Base-by-base conservation (phyloP, 805 yeast species). In the Saccharomyces kudriavzevii region DNA sequence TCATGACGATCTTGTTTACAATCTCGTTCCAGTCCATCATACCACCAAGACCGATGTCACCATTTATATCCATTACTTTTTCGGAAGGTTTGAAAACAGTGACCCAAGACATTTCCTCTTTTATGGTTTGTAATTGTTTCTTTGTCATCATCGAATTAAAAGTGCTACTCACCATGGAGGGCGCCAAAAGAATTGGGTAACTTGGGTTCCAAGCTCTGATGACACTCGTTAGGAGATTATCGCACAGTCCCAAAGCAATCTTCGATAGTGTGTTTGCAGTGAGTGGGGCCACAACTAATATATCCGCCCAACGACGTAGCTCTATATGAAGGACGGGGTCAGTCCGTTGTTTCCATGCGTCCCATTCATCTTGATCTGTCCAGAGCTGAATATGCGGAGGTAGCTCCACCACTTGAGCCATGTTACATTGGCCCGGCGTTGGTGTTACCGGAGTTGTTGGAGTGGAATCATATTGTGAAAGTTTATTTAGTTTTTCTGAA, bases 41-140 rank as follows among this genome's bases (percentile, higher is more conserved):
- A 52, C 99, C 98, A 49, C 99, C 98, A 89, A 94, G 87, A n/a
- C 98, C 98, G 53, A 94, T 90, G 62, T 92, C 98, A 56, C 99
- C 98, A 73, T 91, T 89, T 45, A 89, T 80, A 53, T 96, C 89
- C 65, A 87, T 83, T 5, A 92, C 96, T 70, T 92, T 92, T 69
- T 92, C 99, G 25, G 90, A 89, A 0, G 99, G 99, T 67, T 85
- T 86, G 65, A 94, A 77, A n/a, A 92, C 82, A 59, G 89, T 96
- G 57, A 92, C 85, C 92, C 95, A 92, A 35, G 92, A 89, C 94
- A 94, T 91, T 59, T 90, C 96, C 58, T 89, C 96, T 48, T 81
- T 79, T 53, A 92, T 81, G 35, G 85, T 74, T 55, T 81, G 77
- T 56, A 92, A 74, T 58, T 92, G 97, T 59, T 87, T 81, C 67